A percentile compares a stretch with the other conserved stretches of the same genome.
phyloP scores from a whole-genome alignment of 1,139 yeast species.

The Meyerozyma smithsonii region DNA sequence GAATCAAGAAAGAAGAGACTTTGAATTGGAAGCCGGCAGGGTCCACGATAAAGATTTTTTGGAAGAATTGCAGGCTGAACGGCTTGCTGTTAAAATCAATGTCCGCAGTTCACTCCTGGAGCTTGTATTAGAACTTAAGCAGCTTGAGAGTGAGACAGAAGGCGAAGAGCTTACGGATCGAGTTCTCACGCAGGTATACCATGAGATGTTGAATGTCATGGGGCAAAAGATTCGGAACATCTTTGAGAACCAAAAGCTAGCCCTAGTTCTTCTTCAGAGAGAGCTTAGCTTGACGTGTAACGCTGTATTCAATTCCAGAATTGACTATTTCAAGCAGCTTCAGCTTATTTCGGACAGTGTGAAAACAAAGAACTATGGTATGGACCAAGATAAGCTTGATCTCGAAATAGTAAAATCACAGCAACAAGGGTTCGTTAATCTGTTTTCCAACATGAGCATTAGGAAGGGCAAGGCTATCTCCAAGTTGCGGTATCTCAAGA shows the following conservation, averaged over 20 bases:
- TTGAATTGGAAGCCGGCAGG: constrained; percentile 22
- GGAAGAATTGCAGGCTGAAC: constrained; percentile 24
- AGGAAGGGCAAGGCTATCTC: constrained; percentile 41
- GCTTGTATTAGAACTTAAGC: constrained; percentile 17
- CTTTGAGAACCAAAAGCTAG: constrained; percentile 40
- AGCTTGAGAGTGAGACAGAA: constrained; percentile 23
- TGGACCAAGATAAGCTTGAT: constrained; percentile 18
- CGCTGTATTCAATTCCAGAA: constrained; percentile 67
- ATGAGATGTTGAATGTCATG: constrained; percentile 21
- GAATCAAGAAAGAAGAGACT: constrained; percentile 22
- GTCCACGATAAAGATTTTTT: constrained; percentile 25
- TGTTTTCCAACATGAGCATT: constrained; percentile 4
- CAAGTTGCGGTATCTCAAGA: constrained; percentile 57
- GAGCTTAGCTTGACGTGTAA: constrained; percentile 53
- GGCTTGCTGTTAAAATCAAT: constrained; percentile 27
- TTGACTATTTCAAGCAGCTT: constrained; percentile 76
- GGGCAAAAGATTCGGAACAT: constrained; percentile 21
- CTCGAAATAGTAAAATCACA: constrained; percentile 8
- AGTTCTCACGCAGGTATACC: constrained; percentile 8
- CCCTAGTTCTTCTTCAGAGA: constrained; percentile 35
- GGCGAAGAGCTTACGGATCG: constrained; percentile 12
- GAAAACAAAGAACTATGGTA: constrained; percentile 22
- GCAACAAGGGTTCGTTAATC: constrained; percentile 7
- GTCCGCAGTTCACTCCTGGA: constrained; percentile 29
- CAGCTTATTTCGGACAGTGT: constrained; percentile 85